A percentile compares a stretch with the other conserved stretches of the same genome.
These are phyloP conservation scores for Ramalina intermedia DNA, from an alignment of 495 filamentous ascomycete genomes.

Conservation along the genomic window DNA sequence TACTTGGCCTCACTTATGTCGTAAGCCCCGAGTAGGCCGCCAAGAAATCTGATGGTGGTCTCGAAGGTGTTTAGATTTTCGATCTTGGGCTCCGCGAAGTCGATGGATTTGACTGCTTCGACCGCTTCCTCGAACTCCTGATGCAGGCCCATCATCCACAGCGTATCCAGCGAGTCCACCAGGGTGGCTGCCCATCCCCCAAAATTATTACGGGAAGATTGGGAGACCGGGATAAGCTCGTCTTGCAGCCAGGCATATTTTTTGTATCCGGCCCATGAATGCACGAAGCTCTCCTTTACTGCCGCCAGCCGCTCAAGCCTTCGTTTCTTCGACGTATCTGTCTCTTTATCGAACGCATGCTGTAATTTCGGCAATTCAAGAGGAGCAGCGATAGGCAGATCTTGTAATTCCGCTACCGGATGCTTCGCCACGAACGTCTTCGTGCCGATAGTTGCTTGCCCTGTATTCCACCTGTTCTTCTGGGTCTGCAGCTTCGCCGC, in stretches of 20 bases:
- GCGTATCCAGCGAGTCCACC: conserved; percentile 47
- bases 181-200: conserved; percentile 48
- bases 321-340: conserved; percentile 16
- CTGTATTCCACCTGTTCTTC: background rate
- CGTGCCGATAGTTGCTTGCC: conserved; percentile 5
- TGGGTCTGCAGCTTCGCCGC: background rate
- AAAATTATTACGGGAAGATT: conserved; percentile 36
- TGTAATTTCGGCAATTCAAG: conserved; percentile 36
- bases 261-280: conserved; percentile 65
- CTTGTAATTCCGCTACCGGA: conserved; percentile 34
- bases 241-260: conserved; percentile 66
- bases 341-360: conserved; percentile 35
- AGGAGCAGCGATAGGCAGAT: conserved; percentile 30
- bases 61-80: conserved; percentile 67
- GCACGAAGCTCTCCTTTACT: conserved; percentile 55
- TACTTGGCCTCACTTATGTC: conserved; percentile 59
- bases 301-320: conserved; percentile 33
- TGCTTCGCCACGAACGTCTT: conserved; percentile 23
- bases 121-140: conserved; percentile 47
- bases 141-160: conserved; percentile 48
- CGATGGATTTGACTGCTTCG: conserved; percentile 35
- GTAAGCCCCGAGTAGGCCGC: conserved; percentile 69
- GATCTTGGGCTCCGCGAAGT: conserved; percentile 34
- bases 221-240: conserved; percentile 55
- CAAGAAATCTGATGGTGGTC: conserved; percentile 77